Conservation (phyloP, 257 asterid species). For the Nyctanthes arbortristis region DNA sequence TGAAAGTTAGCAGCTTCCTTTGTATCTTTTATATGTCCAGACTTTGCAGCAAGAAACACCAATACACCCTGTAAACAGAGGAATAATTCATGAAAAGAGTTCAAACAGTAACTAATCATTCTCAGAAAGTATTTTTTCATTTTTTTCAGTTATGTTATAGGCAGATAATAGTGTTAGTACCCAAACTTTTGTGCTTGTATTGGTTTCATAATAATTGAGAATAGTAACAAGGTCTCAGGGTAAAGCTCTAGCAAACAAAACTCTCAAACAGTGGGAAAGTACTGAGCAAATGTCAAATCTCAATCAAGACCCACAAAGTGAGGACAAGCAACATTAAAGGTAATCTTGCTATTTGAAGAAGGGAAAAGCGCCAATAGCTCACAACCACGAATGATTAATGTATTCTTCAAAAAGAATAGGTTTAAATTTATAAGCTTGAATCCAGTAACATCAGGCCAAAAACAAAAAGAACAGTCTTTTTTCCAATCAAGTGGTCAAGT, state of each 20-base stretch:
- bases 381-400: no score
- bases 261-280: neutral
- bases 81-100: neutral
- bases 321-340: neutral
- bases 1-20: conserved; percentile 94
- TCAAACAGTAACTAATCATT: conserved; percentile 22
- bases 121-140: conserved; percentile 2
- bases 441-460: neutral
- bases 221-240: neutral
- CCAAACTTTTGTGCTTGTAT: neutral
- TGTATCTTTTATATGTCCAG: conserved; percentile 65
- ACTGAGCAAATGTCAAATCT: neutral
- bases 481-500: conserved; percentile 11
- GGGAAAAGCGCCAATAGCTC: neutral
- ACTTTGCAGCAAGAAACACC: conserved; percentile 95
- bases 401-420: no score
- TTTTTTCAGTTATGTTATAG: neutral
- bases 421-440: neutral
- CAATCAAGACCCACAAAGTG: neutral
- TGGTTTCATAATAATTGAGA: neutral
- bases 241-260: neutral
- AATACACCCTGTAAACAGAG: conserved; percentile 68
- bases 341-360: neutral
- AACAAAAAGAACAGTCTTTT: neutral
- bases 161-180: neutral